Evolutionary conservation across 2,329 filamentous ascomycete genomes (phyloP), one percentile per base, ranked within the genome.

Genomic region (Exophiala xenobiotica): DNA sequence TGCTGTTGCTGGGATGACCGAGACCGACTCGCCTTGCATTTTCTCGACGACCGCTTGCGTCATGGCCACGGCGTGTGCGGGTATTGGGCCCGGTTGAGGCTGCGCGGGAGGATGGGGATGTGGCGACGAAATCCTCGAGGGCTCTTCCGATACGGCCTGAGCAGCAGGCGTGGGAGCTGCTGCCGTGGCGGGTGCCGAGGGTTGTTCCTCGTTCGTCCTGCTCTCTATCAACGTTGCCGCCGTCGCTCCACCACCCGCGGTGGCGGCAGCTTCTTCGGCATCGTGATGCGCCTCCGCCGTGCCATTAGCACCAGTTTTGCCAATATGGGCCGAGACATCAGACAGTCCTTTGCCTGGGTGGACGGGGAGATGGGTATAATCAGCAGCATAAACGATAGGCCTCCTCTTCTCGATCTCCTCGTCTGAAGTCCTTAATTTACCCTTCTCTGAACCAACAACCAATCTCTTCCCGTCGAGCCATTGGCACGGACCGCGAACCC

Each of bases 391-490:
- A 35, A 58, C 54, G 37, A 58, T 38, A 1, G 61, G 58, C 42
- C 56, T 56, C 50, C 51, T 51, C 47, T 57, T 56, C 22, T 59
- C 53, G 16, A 61, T 38, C 16, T 61, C 54, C 9, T 24, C 8
- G 14, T 49, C 48, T 16, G 57, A 50, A 22, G 52, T 53, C 27
- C 61, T 56, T 8, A 45, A 47, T 43, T 60, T 59, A 18, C 60
- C 61, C 5, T 63, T 58, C 22, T 60, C 54, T 8, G 57, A 58
- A 11, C 61, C 61, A 14, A 63, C 61, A n/a, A 57, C 49, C 2
- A 62, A 26, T 47, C 60, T 49, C 44, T 59, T 46, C 18, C 57
- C 50, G 23, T 58, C 49, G n/a, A 62, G 56, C 61, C 61, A 63
- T 23, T 59, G 46, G 46, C 53, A 58, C 6, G 61, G 61, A 6